Evolutionary conservation across 148 eudicot species (phyloP).

Genomic region (Vaccinium darrowii): DNA sequence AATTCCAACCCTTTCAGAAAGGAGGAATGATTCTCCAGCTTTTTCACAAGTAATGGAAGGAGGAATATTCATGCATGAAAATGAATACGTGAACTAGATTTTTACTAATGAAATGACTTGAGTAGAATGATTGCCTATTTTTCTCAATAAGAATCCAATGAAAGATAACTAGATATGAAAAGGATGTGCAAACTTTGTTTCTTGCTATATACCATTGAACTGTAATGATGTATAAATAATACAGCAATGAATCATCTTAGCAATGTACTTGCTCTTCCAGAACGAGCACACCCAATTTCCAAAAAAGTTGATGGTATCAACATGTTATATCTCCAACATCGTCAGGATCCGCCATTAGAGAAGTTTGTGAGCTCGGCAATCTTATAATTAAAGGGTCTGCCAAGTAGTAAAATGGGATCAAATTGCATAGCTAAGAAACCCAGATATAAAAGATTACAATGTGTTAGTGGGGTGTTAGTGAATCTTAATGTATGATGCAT

Average conservation of each 20-base stretch:
- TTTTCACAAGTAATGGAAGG: not conserved
- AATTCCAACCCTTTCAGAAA: not conserved
- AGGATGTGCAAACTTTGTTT: not conserved
- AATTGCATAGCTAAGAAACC: not conserved
- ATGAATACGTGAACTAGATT: not conserved
- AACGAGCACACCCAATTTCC: not conserved
- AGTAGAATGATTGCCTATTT: not conserved
- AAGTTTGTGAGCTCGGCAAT: conserved; percentile 19
- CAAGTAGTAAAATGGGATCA: conserved; percentile 8
- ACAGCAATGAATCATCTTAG: not conserved
- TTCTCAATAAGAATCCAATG: not conserved
- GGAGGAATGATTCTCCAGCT: not conserved
- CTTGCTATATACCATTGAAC: not conserved
- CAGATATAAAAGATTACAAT: not conserved
- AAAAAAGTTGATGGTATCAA: no score
- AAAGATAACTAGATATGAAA: not conserved
- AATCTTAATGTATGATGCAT: conserved; percentile 19
- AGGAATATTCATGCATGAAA: not conserved
- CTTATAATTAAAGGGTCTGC: conserved; percentile 20
- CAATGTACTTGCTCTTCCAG: not conserved
- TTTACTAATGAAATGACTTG: not conserved
- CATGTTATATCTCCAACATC: not conserved
- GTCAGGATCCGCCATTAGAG: conserved; percentile 31
- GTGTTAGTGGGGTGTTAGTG: not conserved
- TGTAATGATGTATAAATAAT: not conserved